phyloP scores from a whole-genome alignment of 2,329 filamentous ascomycete species.

The Emydomyces testavorans region DNA sequence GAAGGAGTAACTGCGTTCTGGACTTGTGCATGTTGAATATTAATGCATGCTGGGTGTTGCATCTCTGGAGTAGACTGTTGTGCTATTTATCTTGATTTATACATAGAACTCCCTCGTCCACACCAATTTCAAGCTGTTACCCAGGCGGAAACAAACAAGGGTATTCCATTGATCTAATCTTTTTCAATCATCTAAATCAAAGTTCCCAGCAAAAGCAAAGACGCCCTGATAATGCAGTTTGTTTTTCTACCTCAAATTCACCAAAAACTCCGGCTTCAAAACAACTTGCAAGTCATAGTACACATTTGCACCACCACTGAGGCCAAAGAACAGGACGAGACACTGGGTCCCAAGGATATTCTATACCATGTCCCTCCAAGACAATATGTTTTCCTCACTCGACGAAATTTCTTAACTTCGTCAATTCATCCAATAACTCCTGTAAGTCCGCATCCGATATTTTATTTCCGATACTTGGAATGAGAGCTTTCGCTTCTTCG shows the following conservation, averaged over 20 bases:
- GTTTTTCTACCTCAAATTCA: not conserved
- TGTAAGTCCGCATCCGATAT: constrained; percentile 82
- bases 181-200: not conserved
- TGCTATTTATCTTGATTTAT: not conserved
- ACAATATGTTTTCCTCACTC: constrained; percentile 21
- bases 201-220: not conserved
- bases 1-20: constrained; percentile 5
- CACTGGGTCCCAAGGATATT: not conserved
- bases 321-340: not conserved
- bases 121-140: too few relatives aligned
- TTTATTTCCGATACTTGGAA: constrained; percentile 79
- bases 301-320: not conserved
- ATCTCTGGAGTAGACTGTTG: too few relatives aligned
- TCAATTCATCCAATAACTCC: constrained; percentile 79
- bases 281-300: not conserved
- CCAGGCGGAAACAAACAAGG: too few relatives aligned
- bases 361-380: not conserved
- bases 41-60: not conserved
- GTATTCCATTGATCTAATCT: constrained; percentile 7
- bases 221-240: constrained; percentile 3
- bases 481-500: constrained; percentile 92
- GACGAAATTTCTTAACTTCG: constrained; percentile 53
- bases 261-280: not conserved
- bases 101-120: not conserved
- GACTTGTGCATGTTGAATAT: not conserved